Evolutionary conservation across 345 rosid species (phyloP), one percentile per base, ranked within the genome.

Genomic region (Brassica incana): DNA sequence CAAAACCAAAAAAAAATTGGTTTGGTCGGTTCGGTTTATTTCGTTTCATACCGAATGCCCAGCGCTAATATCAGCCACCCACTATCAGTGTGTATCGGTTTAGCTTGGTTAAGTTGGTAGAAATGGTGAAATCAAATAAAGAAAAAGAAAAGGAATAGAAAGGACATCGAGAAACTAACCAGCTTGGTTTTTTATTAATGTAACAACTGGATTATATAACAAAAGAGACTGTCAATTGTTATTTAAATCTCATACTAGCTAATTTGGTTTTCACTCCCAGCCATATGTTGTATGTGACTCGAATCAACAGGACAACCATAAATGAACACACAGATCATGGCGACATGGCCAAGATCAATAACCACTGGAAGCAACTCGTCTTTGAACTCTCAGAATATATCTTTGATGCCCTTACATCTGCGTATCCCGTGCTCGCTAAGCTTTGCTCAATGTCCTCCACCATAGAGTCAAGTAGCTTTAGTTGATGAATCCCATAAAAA

Each of bases 311-410:
- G 10, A 92, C 94, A 67, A 92, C 97, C 96, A 94, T 90, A 20
- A 75, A 94, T 70, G 74, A 94, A 94, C 35, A 92, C 75, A 76
- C 88, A 88, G 0, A 82, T 88, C 97, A 92, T 94, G 56, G 58
- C 30, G 3, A 27, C 3, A 3, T 3, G 5, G 35, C 82, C 3
- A 94, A 86, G 68, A 92, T 84, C 66, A 89, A 58, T 16, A 94
- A 88, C 96, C 97, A 92, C 3, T 90, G 89, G 87, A 94, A 88
- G 80, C 97, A 94, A 4, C 92, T 76, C 14, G 98, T 94, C 87
- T 92, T 92, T 0, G 95, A 94, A 64, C 84, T 82, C 72, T 87
- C 81, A 6, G 95, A 88, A 78, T 85, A 86, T 71, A 92, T 85
- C 80, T 84, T 80, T 48, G 80, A 63, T 5, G 97, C 92, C 18